These are phyloP conservation scores for Saccharomycopsis sp. DNA, from an alignment of 805 yeast genomes.

Conservation along the genomic window DNA sequence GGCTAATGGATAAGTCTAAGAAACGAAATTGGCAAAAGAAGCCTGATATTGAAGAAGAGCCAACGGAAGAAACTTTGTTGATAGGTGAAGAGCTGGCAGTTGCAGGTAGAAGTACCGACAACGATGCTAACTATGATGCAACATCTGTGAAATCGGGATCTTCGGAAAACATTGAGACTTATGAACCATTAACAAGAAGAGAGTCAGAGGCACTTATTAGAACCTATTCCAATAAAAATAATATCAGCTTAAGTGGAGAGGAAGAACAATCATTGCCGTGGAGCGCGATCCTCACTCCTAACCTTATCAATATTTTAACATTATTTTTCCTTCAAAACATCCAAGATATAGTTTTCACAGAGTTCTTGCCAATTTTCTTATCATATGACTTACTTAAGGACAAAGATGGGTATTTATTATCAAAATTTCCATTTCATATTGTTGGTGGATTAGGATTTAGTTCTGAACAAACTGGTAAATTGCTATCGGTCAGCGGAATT, in stretches of 20 bases:
- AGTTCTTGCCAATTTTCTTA: conserved; percentile 49
- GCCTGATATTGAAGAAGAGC: conserved; percentile 15
- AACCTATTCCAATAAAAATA: conserved; percentile 28
- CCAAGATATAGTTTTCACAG: conserved; percentile 43
- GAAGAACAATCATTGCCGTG: conserved; percentile 25
- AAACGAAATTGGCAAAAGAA: conserved; percentile 25
- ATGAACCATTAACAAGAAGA: conserved; percentile 26
- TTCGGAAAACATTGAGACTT: background rate
- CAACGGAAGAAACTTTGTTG: background rate
- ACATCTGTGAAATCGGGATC: background rate
- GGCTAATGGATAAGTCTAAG: conserved; percentile 23
- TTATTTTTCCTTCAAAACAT: conserved; percentile 27
- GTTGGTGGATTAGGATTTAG: conserved; percentile 41
- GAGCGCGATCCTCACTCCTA: conserved; percentile 29
- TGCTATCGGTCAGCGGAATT: conserved; percentile 38
- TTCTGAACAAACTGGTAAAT: conserved; percentile 35
- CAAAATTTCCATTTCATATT: conserved; percentile 36
- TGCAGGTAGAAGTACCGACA: background rate
- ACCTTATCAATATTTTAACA: conserved; percentile 34
- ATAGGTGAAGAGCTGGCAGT: background rate
- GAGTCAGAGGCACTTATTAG: conserved; percentile 28
- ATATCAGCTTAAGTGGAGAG: conserved; percentile 6
- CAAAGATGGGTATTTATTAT: conserved; percentile 24
- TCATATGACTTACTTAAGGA: conserved; percentile 32
- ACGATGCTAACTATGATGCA: background rate